Base-by-base conservation (phyloP, 768 basidiomycete genomes). In the Jaapia argillacea region DNA sequence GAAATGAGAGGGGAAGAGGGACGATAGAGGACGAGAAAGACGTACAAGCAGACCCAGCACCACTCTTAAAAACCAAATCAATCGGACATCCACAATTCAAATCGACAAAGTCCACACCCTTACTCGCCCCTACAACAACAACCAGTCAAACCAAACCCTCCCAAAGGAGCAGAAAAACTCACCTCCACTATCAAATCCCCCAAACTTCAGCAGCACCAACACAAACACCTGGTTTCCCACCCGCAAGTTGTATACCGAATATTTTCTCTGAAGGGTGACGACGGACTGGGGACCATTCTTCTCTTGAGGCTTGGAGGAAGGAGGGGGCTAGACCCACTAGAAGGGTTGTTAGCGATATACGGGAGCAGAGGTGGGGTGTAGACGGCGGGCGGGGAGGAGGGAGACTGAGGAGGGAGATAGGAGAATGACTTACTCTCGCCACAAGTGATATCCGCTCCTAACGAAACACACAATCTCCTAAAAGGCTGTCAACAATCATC, bases 51-150 rank as follows among this genome's bases (percentile, higher is more conserved):
- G 85, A 86, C 0, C 92, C 92, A 44, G 89, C 91, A 3, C 92
- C 92, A 12, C 76, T 74, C 54, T 85, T 85, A 65, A 93, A 96
- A 1, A 99, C 88, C 35, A 97, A 67, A 61, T 99, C 96, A 52
- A 98, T 98, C 3, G 96, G 96, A 61, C 96, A 98, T 5, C 93
- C 93, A 60, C 89, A 88, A 55, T 99, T 99, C 50, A 98, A 64
- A 55, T 99, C 93, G 1, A 93, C 87, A 53, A 96, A 97, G 55
- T 97, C 90, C 18, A 96, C 62, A 16, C 71, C 70, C 10, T 21
- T 33, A 16, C 28, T 16, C 28, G 28, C 16, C 28, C 28, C 28
- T 10, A 33, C 28, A 33, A 10, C 28, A 16, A 33, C 10, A 16
- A 10, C 10, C 28, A 33, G 16, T 33, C 10, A 16, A 33, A 33